phyloP scores from a whole-genome alignment of 257 asterid genomes.

The Scutellaria barbata region DNA sequence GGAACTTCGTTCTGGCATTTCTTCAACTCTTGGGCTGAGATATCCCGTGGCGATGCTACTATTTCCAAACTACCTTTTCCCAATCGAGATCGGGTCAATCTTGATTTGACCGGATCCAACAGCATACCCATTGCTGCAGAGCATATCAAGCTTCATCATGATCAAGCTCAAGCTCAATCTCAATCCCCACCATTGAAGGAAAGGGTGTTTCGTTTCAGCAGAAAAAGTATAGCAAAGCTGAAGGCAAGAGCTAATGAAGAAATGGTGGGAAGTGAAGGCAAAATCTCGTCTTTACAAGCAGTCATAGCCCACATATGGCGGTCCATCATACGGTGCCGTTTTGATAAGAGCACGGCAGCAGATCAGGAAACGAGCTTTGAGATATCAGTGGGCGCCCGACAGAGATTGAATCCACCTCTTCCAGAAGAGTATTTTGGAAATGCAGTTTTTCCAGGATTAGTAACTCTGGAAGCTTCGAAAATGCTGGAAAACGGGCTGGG shows the following conservation, averaged over 20 bases:
- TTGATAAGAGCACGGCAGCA: background rate
- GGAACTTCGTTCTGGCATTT: slow-evolving; percentile 51
- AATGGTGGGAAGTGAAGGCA: slow-evolving; percentile 6
- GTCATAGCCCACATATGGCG: slow-evolving; percentile 55
- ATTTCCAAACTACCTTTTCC: slow-evolving; percentile 34
- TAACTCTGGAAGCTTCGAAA: slow-evolving; percentile 33
- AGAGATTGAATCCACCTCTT: slow-evolving; percentile 46
- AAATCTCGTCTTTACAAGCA: slow-evolving; percentile 54
- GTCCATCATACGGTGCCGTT: slow-evolving; percentile 39
- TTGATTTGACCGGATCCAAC: slow-evolving; percentile 18
- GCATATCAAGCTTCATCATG: background rate
- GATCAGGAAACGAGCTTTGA: slow-evolving; percentile 14
- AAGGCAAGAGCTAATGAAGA: slow-evolving; percentile 42
- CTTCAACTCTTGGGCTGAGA: slow-evolving; percentile 50
- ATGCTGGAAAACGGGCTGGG: slow-evolving; percentile 44
- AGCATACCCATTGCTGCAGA: slow-evolving; percentile 11
- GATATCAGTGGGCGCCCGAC: slow-evolving; percentile 44
- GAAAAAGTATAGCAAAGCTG: slow-evolving; percentile 28
- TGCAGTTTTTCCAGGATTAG: slow-evolving; percentile 35
- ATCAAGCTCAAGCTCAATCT: background rate
- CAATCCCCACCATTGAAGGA: slow-evolving; percentile 3
- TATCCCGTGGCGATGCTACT: slow-evolving; percentile 36
- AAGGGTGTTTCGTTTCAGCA: slow-evolving; percentile 37
- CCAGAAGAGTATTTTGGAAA: slow-evolving; percentile 56
- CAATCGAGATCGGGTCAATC: slow-evolving; percentile 30